Conservation (phyloP, 108 stramenopile species). For the Nannochloropsis salina region DNA sequence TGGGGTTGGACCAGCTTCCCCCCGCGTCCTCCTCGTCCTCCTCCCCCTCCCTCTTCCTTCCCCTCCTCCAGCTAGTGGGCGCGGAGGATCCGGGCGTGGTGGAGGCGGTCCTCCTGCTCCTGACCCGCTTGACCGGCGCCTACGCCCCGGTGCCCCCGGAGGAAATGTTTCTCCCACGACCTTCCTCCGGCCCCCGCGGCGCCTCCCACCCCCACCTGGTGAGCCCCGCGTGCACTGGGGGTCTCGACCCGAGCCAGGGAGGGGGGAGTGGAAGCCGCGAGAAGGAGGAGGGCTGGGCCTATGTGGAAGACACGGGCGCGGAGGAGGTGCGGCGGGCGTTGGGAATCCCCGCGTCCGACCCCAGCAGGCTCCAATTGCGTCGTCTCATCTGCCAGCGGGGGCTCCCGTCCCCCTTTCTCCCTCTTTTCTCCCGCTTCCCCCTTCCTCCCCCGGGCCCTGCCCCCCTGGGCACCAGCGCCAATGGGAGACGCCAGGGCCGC, state of each 20-base stretch:
- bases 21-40: not conserved
- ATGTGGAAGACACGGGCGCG: not conserved
- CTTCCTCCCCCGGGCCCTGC: not conserved
- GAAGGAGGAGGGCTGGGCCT: not conserved
- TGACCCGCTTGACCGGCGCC: not conserved
- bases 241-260: not conserved
- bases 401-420: not conserved
- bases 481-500: not conserved
- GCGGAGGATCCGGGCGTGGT: not conserved
- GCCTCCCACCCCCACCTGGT: not conserved
- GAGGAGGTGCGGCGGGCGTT: not conserved
- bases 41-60: not conserved
- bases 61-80: not conserved
- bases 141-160: not conserved
- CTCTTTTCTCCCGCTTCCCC: not conserved
- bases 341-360: not conserved
- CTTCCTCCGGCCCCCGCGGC: constrained; percentile 2
- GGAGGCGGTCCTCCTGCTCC: constrained; percentile 1
- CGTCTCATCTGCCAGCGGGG: not conserved
- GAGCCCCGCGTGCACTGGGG: not conserved
- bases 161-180: not conserved
- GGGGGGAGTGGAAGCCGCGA: not conserved
- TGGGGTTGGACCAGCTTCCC: not conserved
- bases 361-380: not conserved
- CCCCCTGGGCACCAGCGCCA: not conserved